Conservation (phyloP, 305 asterid species). For the Stenogyne calaminthoides region DNA sequence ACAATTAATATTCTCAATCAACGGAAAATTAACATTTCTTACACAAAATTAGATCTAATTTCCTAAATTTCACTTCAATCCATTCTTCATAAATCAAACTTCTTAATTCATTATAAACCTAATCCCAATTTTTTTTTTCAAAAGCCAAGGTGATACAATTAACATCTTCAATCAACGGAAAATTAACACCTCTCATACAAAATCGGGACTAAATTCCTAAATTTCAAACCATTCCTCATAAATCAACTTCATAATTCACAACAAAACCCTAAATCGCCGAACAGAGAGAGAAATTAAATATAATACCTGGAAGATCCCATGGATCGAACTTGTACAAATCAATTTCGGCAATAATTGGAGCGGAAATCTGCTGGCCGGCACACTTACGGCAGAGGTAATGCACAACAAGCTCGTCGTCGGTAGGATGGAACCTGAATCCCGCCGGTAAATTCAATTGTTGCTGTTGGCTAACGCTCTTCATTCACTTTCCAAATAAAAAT, state of each 20-base stretch:
- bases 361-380: conserved; percentile 59
- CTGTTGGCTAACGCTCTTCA: conserved; percentile 52
- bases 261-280: not conserved
- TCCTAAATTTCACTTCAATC: not conserved
- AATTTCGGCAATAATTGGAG: conserved; percentile 81
- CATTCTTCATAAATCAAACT: not conserved
- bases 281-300: not conserved
- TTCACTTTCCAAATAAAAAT: conserved; percentile 21
- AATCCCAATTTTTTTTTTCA: not conserved
- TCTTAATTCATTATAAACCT: not conserved
- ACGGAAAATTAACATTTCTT: not conserved
- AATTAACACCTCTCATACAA: not conserved
- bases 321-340: conserved; percentile 95
- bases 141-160: not conserved
- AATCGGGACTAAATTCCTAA: not conserved
- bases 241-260: not conserved
- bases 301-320: conserved; percentile 89
- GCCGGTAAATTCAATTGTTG: conserved; percentile 70
- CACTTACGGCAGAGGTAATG: conserved; percentile 86
- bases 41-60: not conserved
- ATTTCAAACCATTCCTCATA: not conserved
- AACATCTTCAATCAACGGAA: not conserved
- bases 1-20: not conserved
- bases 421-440: conserved; percentile 94
- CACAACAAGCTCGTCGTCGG: conserved; percentile 92